These are phyloP conservation scores for Ilex asprella DNA, from an alignment of 257 asterid species.

Conservation along the genomic window DNA sequence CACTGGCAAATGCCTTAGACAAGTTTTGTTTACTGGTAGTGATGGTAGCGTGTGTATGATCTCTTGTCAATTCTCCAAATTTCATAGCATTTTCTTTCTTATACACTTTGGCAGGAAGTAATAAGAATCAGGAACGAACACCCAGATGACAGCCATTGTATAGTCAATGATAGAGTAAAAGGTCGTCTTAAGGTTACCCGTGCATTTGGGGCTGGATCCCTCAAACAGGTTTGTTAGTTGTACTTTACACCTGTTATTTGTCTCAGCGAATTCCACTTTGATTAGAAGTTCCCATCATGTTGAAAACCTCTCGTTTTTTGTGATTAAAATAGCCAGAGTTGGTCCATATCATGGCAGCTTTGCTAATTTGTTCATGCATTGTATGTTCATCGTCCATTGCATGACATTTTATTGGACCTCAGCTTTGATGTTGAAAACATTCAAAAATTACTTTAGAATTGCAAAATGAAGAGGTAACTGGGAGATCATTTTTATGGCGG, in stretches of 20 bases:
- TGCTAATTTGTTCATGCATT: no score
- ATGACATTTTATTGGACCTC: no score
- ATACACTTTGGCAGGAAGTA: slow-evolving; percentile 14
- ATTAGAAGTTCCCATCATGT: no score
- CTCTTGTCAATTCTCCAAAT: background rate
- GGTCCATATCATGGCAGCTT: no score
- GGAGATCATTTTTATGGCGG: no score
- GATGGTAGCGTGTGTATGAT: background rate
- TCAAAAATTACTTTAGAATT: no score
- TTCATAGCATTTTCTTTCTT: slow-evolving; percentile 9
- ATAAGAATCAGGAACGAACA: slow-evolving; percentile 19
- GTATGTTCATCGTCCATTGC: background rate
- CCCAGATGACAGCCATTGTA: slow-evolving; percentile 18
- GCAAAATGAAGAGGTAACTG: no score
- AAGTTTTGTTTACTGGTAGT: no score
- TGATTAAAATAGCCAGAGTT: no score
- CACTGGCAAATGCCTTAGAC: background rate
- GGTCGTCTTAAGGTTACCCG: slow-evolving; percentile 24
- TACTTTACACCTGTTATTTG: background rate
- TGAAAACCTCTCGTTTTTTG: no score
- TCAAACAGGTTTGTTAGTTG: slow-evolving; percentile 15
- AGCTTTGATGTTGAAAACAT: no score
- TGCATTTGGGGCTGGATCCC: slow-evolving; percentile 25
- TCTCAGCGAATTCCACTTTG: background rate
- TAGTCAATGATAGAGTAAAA: slow-evolving; percentile 20